phyloP scores from a whole-genome alignment of 306 rosid species.

The Clitoria ternatea region DNA sequence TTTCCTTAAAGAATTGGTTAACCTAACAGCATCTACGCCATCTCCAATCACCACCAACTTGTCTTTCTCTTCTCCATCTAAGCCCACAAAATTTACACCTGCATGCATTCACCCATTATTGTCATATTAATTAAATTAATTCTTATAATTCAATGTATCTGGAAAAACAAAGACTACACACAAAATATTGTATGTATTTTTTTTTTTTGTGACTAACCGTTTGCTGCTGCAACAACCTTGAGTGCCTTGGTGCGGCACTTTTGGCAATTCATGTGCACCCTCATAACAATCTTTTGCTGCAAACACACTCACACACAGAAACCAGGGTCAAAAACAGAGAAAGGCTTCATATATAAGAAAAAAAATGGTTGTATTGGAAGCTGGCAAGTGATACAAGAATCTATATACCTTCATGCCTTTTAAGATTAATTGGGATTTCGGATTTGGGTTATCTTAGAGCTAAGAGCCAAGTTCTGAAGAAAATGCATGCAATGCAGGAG shows the following conservation, averaged over 20 bases:
- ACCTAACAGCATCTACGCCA: conserved; percentile 28
- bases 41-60: conserved; percentile 48
- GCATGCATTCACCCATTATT: conserved; percentile 31
- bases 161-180: background rate
- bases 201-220: background rate
- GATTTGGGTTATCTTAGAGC: background rate
- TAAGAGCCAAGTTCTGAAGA: background rate
- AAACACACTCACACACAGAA: background rate
- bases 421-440: background rate
- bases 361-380: background rate
- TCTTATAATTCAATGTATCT: background rate
- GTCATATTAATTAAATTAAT: background rate
- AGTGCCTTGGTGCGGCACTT: conserved; percentile 42
- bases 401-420: conserved; percentile 29
- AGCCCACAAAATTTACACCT: conserved; percentile 45
- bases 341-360: background rate
- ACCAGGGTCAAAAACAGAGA: background rate
- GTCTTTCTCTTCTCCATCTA: conserved; percentile 38
- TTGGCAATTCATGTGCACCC: conserved; percentile 42
- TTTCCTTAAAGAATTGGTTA: conserved; percentile 38
- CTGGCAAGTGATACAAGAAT: background rate
- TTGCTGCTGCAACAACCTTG: conserved; percentile 21
- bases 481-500: too few species aligned
- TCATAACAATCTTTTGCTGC: conserved; percentile 59
- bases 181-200: background rate